Base-by-base conservation (phyloP, 2,329 filamentous ascomycete species). In the Aspergillus sclerotialis region DNA sequence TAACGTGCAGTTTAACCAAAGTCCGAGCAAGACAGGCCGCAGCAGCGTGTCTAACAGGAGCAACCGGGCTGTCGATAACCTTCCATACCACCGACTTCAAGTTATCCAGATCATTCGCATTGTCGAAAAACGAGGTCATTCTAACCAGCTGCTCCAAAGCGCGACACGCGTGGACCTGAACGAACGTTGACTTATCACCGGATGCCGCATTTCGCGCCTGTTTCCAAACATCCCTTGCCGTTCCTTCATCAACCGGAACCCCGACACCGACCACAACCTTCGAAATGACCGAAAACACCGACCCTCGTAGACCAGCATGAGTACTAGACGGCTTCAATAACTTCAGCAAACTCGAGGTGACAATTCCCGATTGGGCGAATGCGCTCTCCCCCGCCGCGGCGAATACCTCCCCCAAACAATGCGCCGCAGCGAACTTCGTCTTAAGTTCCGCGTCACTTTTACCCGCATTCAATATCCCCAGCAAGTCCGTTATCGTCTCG, bases 191-290 rank as follows among this genome's bases (percentile, higher is more conserved):
- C 61, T 92, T 96, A 60, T 98, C 93, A 39, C 72, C 73, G 0
- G 79, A 73, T 17, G 83, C 83, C 47, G 83, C 75, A 59, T 73
- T 86, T 43, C 92, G 80, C 16, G 80, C 82, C 57, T 90, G 84
- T 61, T 95, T 98, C 87, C 88, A 96, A 11, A 93, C 77, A 57
- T 95, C 89, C 52, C 88, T 79, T n/a, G 84, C 84, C 24, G 89
- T 72, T 35, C 68, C 70, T 60, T 98, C 92, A 49, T 98, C 92
- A 50, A 90, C 72, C 40, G 85, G 87, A 4, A 72, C 70, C 36
- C 76, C 75, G 17, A 95, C 77, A 59, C 89, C 90, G 38, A 72
- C 73, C 16, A 82, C 72, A 26, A 95, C 75, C 64, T 88, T 89
- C 27, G 76, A 79, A 31, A 94, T 63, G 1, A 87, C 78, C 28